Base-by-base conservation (phyloP, 371 early-diverging fungal genomes). In the Rhizopus delemar region DNA sequence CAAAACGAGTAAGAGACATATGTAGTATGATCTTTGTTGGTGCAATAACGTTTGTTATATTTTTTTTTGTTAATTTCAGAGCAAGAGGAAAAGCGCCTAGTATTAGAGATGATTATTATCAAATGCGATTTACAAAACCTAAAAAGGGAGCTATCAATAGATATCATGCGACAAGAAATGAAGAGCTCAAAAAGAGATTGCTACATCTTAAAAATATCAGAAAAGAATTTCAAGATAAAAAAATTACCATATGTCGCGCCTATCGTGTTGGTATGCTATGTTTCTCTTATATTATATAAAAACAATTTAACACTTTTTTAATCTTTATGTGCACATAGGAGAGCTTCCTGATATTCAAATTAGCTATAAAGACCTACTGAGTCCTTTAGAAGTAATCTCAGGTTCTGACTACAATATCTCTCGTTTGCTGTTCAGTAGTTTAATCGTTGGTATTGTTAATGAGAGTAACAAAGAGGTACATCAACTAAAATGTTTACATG, bases 301-400 rank as follows among this genome's bases (percentile, higher is more conserved):
- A 38, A 38, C 8, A 45, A 45, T 0, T 4, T 45, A 13, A 15
- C 22, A 8, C 22, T 13, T 45, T 41, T 39, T n/a, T 5, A 16
- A 39, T 38, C 22, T 9, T 31, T 32, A 43, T 29, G 8, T 9
- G 22, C 46, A 13, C 5, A n/a, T 54, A 75, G 90, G 93, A 1
- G 90, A 91, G 46, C 72, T 90, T 7, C 93, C 91, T 0, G 93
- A 92, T 69, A 86, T 92, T 43, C 85, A 88, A 61, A 90, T 92
- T 53, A 63, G 67, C 5, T 57, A 82, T 48, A 76, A 70, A 43
- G 90, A 91, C 15, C 56, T 92, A 2, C 68, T 92, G 2, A 65
- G 68, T 8, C 93, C 93, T 0, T 71, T 92, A 12, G 86, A 88
- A 60, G 69, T 70, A 0, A 66, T 92, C 3, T 83, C 85, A 2